Evolutionary conservation across 2,329 filamentous ascomycete species (phyloP).

Genomic region (Thielaviopsis ethacetica): DNA sequence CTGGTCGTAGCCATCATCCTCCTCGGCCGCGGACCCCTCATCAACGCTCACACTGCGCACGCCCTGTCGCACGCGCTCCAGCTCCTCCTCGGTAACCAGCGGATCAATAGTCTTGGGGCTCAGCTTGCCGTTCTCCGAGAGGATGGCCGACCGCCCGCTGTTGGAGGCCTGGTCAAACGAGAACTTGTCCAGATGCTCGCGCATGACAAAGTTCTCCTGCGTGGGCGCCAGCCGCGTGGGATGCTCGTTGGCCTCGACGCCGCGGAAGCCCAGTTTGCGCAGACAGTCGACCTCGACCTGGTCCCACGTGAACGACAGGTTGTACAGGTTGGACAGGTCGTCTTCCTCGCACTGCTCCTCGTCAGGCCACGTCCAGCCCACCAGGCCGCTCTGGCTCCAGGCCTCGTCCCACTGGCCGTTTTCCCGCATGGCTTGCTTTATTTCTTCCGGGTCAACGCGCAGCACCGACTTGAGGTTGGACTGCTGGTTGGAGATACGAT

Average conservation of each 20-base stretch:
- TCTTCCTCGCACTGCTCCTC: not conserved
- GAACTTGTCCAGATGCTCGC: not conserved
- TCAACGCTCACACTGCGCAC: not conserved
- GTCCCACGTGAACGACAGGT: conserved; percentile 2
- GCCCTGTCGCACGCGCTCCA: not conserved
- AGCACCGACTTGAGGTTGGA: not conserved
- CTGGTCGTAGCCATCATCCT: not conserved
- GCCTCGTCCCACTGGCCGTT: conserved; percentile 2
- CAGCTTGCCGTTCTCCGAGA: not conserved
- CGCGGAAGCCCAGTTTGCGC: not conserved
- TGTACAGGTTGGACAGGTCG: not conserved
- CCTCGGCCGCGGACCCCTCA: not conserved
- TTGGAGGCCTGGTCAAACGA: not conserved
- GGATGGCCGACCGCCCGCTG: not conserved
- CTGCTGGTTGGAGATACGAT: not conserved
- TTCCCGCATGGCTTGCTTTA: not conserved
- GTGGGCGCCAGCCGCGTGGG: not conserved
- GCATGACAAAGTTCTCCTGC: not conserved
- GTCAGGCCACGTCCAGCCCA: conserved; percentile 10
- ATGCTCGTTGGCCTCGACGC: not conserved
- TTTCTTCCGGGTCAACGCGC: not conserved
- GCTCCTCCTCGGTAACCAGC: not conserved
- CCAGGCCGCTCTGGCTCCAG: not conserved
- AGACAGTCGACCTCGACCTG: not conserved
- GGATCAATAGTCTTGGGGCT: not conserved